Evolutionary conservation across 208 protist genomes (phyloP), one percentile per base, ranked within the genome.

Genomic region (Acanthamoeba culbertsoni): DNA sequence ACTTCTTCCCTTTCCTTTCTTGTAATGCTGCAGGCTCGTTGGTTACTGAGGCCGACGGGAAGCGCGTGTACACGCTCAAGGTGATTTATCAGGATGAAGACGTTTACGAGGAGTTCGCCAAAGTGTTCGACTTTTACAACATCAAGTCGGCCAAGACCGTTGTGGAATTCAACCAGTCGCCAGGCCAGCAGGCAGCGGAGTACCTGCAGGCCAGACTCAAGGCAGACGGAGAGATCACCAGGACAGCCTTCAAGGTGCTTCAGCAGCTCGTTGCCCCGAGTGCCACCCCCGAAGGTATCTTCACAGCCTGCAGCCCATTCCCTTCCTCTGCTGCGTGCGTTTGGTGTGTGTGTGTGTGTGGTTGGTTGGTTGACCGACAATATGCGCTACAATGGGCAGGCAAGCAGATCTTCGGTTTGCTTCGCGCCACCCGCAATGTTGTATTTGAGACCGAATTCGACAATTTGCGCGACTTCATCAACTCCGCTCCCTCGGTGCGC

Each of bases 401-500:
- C 28, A 48, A 82, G 33, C 79, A 62, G 14, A 43, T 88, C 26
- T 23, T 90, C 6, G 31, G n/a, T 7, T 33, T 90, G 20, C 82
- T 90, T 26, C 82, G 57, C 31, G 57, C 82, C 31, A 90, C 82
- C 1, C 82, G 82, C 33, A 90, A 43, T 35, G 82, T 90, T 0
- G 82, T 65, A 16, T 90, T 90, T 35, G 82, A 90, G 51, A 68
- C 82, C 10, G 16, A 62, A 23, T 90, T 90, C 26, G 82, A 90
- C 82, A 90, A 65, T 51, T 3, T 90, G 31, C 53, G 65, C 37
- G 51, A 90, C n/a, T 82, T 82, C 20, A 31, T 82, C 42, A 82
- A 82, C 42, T 5, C 37, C 8, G 3, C 37, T 14, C 23, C 53
- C 42, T 43, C 71, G 28, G 71, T 75, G 43, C 65, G 65, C n/a